Conservation (phyloP, 2,329 filamentous ascomycete species). For the Cucurbitaria berberidis region DNA sequence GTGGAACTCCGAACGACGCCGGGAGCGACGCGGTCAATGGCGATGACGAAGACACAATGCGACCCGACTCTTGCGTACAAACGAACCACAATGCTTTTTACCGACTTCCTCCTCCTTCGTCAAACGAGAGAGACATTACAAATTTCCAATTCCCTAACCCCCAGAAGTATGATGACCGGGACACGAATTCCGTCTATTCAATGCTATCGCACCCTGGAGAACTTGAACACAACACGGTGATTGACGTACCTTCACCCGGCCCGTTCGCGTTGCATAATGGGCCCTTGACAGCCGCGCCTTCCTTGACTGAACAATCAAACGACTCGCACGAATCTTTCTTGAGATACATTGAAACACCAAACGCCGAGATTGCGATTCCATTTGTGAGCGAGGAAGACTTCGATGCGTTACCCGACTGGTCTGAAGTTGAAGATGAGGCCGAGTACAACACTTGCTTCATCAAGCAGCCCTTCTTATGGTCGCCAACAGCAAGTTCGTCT, state of each 20-base stretch:
- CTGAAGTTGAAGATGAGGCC: constrained; percentile 5
- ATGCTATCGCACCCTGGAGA: no score
- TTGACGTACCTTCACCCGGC: no score
- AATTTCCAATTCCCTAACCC: no score
- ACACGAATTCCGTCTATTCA: no score
- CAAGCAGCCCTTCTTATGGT: background rate
- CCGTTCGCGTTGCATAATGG: background rate
- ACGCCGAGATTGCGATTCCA: background rate
- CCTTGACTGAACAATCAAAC: background rate
- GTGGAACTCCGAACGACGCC: background rate
- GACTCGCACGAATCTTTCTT: constrained; percentile 3
- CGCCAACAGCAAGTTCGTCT: background rate
- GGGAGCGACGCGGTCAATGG: no score
- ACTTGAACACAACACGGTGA: no score
- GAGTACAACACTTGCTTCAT: constrained; percentile 1
- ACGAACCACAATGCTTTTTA: no score
- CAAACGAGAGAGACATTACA: no score
- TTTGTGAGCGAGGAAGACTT: constrained; percentile 2
- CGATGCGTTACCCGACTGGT: constrained; percentile 2
- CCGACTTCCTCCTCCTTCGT: no score
- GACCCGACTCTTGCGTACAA: background rate
- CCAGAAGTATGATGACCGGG: no score
- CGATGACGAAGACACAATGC: no score
- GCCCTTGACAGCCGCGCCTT: background rate
- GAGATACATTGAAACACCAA: background rate